Conservation (phyloP, 768 basidiomycete genomes). For the Sarcodon sp. region DNA sequence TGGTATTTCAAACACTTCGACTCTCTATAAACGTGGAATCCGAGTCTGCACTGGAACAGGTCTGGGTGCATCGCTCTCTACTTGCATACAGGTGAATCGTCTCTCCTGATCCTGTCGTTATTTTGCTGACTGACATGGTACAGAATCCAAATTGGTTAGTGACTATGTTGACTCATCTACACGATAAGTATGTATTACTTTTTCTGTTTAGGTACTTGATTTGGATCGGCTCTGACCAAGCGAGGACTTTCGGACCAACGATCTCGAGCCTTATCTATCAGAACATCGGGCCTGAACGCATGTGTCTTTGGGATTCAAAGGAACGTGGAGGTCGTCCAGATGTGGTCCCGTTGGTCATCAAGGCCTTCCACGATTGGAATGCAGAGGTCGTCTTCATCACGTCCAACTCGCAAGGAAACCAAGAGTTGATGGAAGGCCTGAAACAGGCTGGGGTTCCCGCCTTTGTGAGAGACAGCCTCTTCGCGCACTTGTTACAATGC, state of each 20-base stretch:
- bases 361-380: slow-evolving; percentile 20
- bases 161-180: slow-evolving; percentile 1
- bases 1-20: slow-evolving; percentile 30
- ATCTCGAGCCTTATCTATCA: slow-evolving; percentile 25
- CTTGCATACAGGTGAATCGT: slow-evolving; percentile 22
- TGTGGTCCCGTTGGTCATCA: slow-evolving; percentile 23
- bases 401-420: slow-evolving; percentile 26
- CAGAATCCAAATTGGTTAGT: slow-evolving; percentile 22
- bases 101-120: not conserved
- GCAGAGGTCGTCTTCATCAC: slow-evolving; percentile 32
- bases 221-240: slow-evolving; percentile 31
- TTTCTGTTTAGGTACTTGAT: slow-evolving; percentile 20
- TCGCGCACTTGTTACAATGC: not conserved
- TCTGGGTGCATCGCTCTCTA: slow-evolving; percentile 29
- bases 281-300: slow-evolving; percentile 24
- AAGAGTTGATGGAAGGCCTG: slow-evolving; percentile 28
- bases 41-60: slow-evolving; percentile 33
- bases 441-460: slow-evolving; percentile 22
- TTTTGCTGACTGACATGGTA: not conserved
- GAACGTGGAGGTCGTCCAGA: slow-evolving; percentile 24
- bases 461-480: slow-evolving; percentile 16
- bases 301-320: slow-evolving; percentile 29
- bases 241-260: slow-evolving; percentile 30
- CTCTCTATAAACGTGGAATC: slow-evolving; percentile 28
- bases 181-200: not conserved